Conservation (phyloP, 176 grass and related monocot genomes). For the Microstegium vimineum region DNA sequence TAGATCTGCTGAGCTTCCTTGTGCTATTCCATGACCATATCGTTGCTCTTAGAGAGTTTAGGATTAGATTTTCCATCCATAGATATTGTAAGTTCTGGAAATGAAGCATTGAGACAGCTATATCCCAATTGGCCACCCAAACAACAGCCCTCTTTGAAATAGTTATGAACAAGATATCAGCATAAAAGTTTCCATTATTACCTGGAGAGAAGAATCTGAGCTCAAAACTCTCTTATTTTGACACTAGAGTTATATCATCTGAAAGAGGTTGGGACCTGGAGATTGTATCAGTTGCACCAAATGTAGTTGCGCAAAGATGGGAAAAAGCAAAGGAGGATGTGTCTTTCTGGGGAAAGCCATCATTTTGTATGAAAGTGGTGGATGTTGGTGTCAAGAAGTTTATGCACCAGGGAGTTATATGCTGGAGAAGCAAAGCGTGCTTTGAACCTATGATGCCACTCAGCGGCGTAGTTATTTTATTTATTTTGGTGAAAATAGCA, state of each 20-base stretch:
- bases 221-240: constrained; percentile 25
- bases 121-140: constrained; percentile 33
- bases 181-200: constrained; percentile 31
- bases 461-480: too few species aligned
- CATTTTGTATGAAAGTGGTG: too few species aligned
- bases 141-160: not conserved
- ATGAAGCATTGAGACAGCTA: constrained; percentile 9
- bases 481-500: not conserved
- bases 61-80: constrained; percentile 22
- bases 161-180: constrained; percentile 40
- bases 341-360: too few species aligned
- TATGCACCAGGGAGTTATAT: too few species aligned
- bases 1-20: not conserved
- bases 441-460: too few species aligned
- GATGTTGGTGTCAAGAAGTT: too few species aligned
- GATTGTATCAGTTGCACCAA: constrained; percentile 9
- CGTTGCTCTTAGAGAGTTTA: not conserved
- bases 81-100: constrained; percentile 19
- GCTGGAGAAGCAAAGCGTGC: too few species aligned
- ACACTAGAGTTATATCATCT: constrained; percentile 13
- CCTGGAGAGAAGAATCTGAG: constrained; percentile 38
- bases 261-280: constrained; percentile 16
- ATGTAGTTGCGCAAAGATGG: not conserved
- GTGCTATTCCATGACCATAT: constrained; percentile 32
- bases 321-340: too few species aligned